Evolutionary conservation across 1,284 basidiomycete genomes (phyloP).

Genomic region (Meira miltonrushii): DNA sequence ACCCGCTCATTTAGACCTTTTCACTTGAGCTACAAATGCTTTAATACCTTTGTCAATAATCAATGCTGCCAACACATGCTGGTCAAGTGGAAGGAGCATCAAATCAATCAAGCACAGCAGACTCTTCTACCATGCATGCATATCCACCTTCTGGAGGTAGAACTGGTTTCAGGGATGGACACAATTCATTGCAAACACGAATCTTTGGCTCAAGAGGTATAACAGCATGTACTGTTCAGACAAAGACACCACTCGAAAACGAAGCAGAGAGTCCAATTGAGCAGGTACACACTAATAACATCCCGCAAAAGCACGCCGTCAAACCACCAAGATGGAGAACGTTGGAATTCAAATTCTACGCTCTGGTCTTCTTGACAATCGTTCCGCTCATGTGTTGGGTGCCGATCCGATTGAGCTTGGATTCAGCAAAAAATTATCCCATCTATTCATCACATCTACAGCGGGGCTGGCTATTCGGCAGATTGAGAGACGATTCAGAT

Average conservation of each 20-base stretch:
- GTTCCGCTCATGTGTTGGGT: conserved; percentile 76
- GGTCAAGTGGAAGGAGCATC: neutral
- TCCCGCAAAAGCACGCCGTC: neutral
- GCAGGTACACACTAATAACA: neutral
- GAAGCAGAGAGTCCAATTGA: neutral
- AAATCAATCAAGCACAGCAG: conserved; percentile 56
- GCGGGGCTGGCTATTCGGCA: conserved; percentile 57
- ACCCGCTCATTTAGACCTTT: no score
- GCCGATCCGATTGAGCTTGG: conserved; percentile 68
- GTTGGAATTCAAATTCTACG: conserved; percentile 76
- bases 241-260: neutral
- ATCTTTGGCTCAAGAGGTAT: conserved; percentile 7
- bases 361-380: conserved; percentile 61
- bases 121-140: neutral
- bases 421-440: conserved; percentile 64
- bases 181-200: neutral
- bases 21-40: no score
- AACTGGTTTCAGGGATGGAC: neutral
- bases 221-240: neutral
- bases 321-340: conserved; percentile 65
- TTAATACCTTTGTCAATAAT: no score
- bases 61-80: conserved; percentile 10
- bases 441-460: conserved; percentile 63
- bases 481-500: conserved; percentile 55
- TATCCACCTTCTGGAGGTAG: neutral